Percentiles rank a stretch among this genome's conserved stretches.
Evolutionary conservation across 148 eudicot species (phyloP).

Genomic region (Chenopodium quinoa): DNA sequence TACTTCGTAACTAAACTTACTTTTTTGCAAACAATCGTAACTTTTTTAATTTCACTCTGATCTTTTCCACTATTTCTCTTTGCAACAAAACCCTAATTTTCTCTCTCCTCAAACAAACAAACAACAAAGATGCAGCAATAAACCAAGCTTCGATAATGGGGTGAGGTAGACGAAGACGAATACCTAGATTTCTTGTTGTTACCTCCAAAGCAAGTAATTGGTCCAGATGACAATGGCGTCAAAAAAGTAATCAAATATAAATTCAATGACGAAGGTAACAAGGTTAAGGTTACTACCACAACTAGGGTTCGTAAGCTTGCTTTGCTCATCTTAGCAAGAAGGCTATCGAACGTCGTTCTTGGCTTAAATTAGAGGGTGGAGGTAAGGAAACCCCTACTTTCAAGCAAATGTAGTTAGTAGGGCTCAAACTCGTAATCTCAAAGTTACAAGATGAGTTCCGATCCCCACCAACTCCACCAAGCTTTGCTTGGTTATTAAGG

Average conservation of each 20-base stretch:
- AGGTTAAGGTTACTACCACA: constrained; percentile 67
- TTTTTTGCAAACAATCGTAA: no score
- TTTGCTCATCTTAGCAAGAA: constrained; percentile 62
- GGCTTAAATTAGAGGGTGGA: constrained; percentile 47
- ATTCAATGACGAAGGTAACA: constrained; percentile 63
- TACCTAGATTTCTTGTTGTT: constrained; percentile 45
- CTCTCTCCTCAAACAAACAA: constrained; percentile 3
- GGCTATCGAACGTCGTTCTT: constrained; percentile 66
- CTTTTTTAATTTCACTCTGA: no score
- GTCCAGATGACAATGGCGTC: constrained; percentile 64
- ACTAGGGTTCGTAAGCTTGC: constrained; percentile 67
- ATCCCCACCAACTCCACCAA: no score
- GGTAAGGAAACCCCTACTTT: no score
- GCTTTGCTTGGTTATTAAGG: no score
- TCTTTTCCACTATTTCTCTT: no score
- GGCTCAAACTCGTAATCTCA: no score
- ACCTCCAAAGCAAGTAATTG: constrained; percentile 66
- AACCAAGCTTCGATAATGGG: constrained; percentile 53
- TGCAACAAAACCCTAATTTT: not conserved
- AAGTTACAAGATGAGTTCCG: no score
- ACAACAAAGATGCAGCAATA: not conserved
- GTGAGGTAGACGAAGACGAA: constrained; percentile 65
- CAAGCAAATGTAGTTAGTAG: no score
- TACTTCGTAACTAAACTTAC: no score
- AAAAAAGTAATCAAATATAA: constrained; percentile 70